Base-by-base conservation (phyloP, 2,329 filamentous ascomycete species). In the Parastagonospora nodorum region DNA sequence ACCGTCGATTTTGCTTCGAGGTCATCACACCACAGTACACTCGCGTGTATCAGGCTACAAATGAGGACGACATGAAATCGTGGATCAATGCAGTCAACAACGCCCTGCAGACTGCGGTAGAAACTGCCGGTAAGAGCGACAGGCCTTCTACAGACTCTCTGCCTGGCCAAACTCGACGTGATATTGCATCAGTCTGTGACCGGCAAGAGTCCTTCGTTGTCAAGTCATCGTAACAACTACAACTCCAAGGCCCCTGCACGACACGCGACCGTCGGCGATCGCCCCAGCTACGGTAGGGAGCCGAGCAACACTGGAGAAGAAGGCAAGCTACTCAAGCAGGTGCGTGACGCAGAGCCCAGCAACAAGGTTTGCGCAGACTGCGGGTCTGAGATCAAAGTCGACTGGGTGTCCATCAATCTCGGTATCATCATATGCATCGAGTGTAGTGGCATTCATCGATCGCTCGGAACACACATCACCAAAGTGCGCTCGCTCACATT, bases 51-150 rank as follows among this genome's bases (percentile, higher is more conserved):
- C 94, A 99, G 76, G 94, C 93, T 35, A 97, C 93, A 1, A 96
- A 93, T 0, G 94, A 97, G 74, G 94, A 99, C 33, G 94, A 99
- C 66, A 96, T 99, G 90, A 92, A 88, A 69, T 93, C 86, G 62
- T 99, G 94, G 94, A 99, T 99, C 63, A 82, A 84, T 16, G 88
- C 94, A 15, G 95, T 99, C 77, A 99, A 99, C 74, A 99, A 97
- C 68, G 95, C 94, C 8, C 78, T 97, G 33, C 94, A 99, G 70
- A 96, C 91, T 69, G 95, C 94, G 12, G 91, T 99, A 42, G 95
- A 99, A 55, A 88, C 90, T 37, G 86, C 87, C 56, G 84, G 85
- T 28, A 77, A 80, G 46, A 75, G 77, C 16, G 74, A 80, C 35
- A 74, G 77, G 29, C 72, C 76, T 11, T 75, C 75, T 8, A 76